A percentile compares a stretch with the other conserved stretches of the same genome.
phyloP scores from a whole-genome alignment of 2,329 filamentous ascomycete species.

The Neonectria neomacrospora region DNA sequence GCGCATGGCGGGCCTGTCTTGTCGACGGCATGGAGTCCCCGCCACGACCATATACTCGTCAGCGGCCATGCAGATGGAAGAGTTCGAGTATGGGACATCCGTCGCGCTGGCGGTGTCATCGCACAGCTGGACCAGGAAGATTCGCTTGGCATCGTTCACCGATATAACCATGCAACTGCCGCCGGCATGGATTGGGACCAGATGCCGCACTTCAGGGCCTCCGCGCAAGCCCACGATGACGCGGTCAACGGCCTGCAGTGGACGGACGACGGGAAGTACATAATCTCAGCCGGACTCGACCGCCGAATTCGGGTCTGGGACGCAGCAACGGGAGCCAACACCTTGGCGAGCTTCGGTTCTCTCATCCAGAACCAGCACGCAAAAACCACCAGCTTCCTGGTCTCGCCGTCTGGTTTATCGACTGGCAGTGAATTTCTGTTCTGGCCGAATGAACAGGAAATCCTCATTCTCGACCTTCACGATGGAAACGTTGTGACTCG shows the following conservation, averaged over 20 bases:
- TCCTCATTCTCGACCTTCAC: slow-evolving; percentile 82
- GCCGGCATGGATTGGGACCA: slow-evolving; percentile 46
- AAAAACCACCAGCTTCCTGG: slow-evolving; percentile 69
- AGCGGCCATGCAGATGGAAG: slow-evolving; percentile 88
- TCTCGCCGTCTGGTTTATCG: slow-evolving; percentile 70
- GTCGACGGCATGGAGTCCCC: slow-evolving; percentile 83
- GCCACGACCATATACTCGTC: slow-evolving; percentile 80
- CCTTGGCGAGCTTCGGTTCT: slow-evolving; percentile 87
- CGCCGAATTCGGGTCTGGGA: slow-evolving; percentile 89
- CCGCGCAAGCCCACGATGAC: slow-evolving; percentile 77
- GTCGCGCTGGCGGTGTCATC: slow-evolving; percentile 79
- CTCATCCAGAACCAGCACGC: slow-evolving; percentile 78
- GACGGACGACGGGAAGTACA: slow-evolving; percentile 80
- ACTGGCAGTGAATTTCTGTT: slow-evolving; percentile 74
- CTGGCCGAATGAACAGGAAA: slow-evolving; percentile 84
- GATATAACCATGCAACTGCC: slow-evolving; percentile 49
- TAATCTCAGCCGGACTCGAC: slow-evolving; percentile 87
- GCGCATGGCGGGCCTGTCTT: slow-evolving; percentile 76
- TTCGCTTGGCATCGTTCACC: slow-evolving; percentile 71
- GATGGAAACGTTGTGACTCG: slow-evolving; percentile 79
- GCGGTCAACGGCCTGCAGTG: slow-evolving; percentile 87
- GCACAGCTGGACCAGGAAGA: slow-evolving; percentile 88
- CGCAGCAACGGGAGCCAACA: slow-evolving; percentile 82
- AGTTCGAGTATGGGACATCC: slow-evolving; percentile 87
- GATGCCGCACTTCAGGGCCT: slow-evolving; percentile 56